Base-by-base conservation (phyloP, 179 eudicot genomes). In the Carnegiea gigantea region DNA sequence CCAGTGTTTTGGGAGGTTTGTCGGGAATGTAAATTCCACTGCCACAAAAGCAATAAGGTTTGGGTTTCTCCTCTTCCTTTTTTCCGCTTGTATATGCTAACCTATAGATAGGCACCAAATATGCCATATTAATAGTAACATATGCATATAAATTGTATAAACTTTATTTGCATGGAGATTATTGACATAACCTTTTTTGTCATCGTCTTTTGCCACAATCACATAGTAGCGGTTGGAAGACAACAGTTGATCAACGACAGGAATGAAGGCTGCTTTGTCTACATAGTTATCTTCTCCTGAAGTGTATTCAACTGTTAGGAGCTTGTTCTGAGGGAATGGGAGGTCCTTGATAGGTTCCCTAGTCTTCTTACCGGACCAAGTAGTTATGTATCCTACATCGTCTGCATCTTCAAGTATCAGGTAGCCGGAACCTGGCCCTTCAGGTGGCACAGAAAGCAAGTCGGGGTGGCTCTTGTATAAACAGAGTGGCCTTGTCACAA, bases 251-350 rank as follows among this genome's bases (percentile, higher is more conserved):
- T n/a, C n/a, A n/a, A n/a, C n/a, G n/a, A n/a, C n/a, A n/a, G n/a
- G n/a, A n/a, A n/a, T n/a, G n/a, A n/a, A n/a, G n/a, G n/a, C n/a
- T n/a, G n/a, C n/a, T n/a, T n/a, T n/a, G n/a, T n/a, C n/a, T n/a
- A n/a, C n/a, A n/a, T n/a, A n/a, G n/a, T n/a, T n/a, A n/a, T n/a
- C n/a, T n/a, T n/a, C n/a, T n/a, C n/a, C n/a, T n/a, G n/a, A n/a
- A n/a, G n/a, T n/a, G n/a, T 30, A 48, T 48, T 48, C 53, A 13
- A 48, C 53, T 8, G 53, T 48, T 0, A 48, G 53, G 28, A 62
- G 28, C 78, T 75, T 75, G 44, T 75, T 75, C 23, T 75, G 78
- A 53, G 78, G 65, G 44, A 49, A 30, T 30, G 78, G 78, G n/a
- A 53, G 78, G 78, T 51, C 65, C 43, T 75, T 75, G 28, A 54